Evolutionary conservation across 805 yeast genomes (phyloP).

Genomic region (Zygosaccharomyces pseudorouxii): DNA sequence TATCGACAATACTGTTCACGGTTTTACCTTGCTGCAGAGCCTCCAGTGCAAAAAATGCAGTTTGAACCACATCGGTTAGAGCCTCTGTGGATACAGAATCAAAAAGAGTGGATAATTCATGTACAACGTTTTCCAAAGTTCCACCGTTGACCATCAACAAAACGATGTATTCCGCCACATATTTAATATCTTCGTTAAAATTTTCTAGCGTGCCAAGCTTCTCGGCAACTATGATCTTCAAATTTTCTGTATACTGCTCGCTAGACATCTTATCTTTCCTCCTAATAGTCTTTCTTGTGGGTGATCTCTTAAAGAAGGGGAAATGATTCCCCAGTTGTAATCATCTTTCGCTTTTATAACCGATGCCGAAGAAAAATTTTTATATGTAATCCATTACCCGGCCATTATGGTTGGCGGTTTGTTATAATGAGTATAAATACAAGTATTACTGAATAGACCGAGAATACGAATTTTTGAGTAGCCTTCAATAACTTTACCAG

Average conservation of each 20-base stretch:
- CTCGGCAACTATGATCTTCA: conserved; percentile 42
- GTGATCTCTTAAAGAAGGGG: neutral
- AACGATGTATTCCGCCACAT: conserved; percentile 71
- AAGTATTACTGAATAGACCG: too few relatives aligned
- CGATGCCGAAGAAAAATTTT: neutral
- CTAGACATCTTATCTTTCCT: conserved; percentile 22
- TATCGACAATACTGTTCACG: conserved; percentile 29
- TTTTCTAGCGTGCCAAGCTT: conserved; percentile 39
- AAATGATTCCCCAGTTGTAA: neutral
- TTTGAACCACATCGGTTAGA: conserved; percentile 51
- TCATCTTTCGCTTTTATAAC: neutral
- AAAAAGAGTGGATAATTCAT: conserved; percentile 57
- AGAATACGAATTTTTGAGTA: too few relatives aligned
- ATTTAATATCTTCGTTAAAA: conserved; percentile 49
- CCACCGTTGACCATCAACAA: conserved; percentile 66
- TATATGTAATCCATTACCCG: neutral
- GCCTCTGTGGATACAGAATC: conserved; percentile 58
- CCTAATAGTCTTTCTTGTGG: neutral
- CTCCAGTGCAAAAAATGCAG: conserved; percentile 54
- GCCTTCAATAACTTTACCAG: too few relatives aligned
- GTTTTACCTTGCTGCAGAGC: conserved; percentile 37
- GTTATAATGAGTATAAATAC: too few relatives aligned
- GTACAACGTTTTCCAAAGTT: conserved; percentile 52
- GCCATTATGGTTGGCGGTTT: neutral
- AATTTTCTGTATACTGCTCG: conserved; percentile 34